phyloP scores from a whole-genome alignment of 768 basidiomycete genomes.

The Mrakia hoshinonis region DNA sequence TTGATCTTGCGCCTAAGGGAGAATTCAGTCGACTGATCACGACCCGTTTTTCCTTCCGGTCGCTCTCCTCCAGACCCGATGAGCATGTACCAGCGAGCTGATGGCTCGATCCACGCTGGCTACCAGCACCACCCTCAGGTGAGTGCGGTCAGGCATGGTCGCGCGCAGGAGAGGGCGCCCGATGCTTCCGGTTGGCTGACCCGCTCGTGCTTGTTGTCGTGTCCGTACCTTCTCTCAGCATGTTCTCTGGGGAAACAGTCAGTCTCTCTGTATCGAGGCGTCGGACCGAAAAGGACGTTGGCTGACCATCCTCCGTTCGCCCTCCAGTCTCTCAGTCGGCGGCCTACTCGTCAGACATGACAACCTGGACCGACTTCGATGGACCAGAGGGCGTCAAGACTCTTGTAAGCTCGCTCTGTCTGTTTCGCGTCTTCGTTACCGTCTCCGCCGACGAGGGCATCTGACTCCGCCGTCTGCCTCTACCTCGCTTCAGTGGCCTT shows the following conservation, averaged over 20 bases:
- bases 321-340: conserved; percentile 16
- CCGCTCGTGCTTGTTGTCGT: too few relatives aligned
- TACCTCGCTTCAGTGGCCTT: conserved; percentile 30
- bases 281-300: too few relatives aligned
- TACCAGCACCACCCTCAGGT: conserved; percentile 32
- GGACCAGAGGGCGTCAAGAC: conserved; percentile 28
- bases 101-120: conserved; percentile 31
- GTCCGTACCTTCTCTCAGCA: conserved; percentile 20
- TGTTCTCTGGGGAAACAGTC: conserved; percentile 29
- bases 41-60: background rate
- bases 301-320: too few relatives aligned
- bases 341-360: conserved; percentile 9
- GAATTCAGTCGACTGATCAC: background rate
- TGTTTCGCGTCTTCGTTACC: background rate
- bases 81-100: conserved; percentile 30
- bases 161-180: too few relatives aligned
- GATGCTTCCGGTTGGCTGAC: background rate
- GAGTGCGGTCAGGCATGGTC: background rate
- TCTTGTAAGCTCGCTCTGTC: conserved; percentile 3
- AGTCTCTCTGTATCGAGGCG: too few relatives aligned
- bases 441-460: too few relatives aligned
- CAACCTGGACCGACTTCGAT: conserved; percentile 19
- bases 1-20: too few relatives aligned
- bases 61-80: conserved; percentile 23
- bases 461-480: too few relatives aligned